These are phyloP conservation scores for Trypethelium eluteriae DNA, from an alignment of 495 filamentous ascomycete genomes.

Conservation along the genomic window DNA sequence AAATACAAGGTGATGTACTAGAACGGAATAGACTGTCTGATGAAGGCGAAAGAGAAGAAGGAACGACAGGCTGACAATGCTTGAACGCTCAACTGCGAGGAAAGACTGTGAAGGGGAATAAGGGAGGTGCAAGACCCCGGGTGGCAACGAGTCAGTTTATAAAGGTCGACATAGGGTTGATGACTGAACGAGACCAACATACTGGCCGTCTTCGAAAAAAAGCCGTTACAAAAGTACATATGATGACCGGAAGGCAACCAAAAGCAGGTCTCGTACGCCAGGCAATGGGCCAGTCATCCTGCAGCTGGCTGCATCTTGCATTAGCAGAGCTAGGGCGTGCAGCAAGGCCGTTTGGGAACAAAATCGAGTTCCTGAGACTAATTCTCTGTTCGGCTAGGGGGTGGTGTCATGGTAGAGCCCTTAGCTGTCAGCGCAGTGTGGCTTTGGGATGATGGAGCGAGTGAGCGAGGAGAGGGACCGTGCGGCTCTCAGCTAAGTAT, in stretches of 20 bases:
- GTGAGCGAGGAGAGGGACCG: neutral
- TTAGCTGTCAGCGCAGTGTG: slow-evolving; percentile 11
- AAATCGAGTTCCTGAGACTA: slow-evolving; percentile 8
- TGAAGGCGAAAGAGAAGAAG: slow-evolving; percentile 9
- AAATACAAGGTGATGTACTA: neutral
- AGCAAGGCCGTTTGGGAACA: slow-evolving; percentile 6
- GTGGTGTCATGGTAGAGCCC: neutral
- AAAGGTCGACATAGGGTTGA: neutral
- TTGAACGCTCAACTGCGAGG: slow-evolving; percentile 2
- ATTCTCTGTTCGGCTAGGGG: neutral
- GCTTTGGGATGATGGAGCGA: slow-evolving; percentile 6
- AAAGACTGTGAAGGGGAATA: neutral
- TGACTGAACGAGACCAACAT: slow-evolving; percentile 10
- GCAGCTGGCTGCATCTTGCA: slow-evolving; percentile 9
- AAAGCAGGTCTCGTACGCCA: neutral
- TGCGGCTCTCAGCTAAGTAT: slow-evolving; percentile 1
- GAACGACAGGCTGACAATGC: slow-evolving; percentile 8
- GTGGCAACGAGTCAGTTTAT: slow-evolving; percentile 10
- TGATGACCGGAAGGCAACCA: slow-evolving; percentile 11
- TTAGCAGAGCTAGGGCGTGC: slow-evolving; percentile 11
- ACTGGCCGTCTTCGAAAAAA: neutral
- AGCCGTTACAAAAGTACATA: slow-evolving; percentile 6
- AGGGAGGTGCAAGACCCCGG: neutral
- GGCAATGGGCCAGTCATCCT: slow-evolving; percentile 9
- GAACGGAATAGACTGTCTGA: neutral